Evolutionary conservation across 371 early-diverging fungal genomes (phyloP).

Genomic region (Batkoa obscura): DNA sequence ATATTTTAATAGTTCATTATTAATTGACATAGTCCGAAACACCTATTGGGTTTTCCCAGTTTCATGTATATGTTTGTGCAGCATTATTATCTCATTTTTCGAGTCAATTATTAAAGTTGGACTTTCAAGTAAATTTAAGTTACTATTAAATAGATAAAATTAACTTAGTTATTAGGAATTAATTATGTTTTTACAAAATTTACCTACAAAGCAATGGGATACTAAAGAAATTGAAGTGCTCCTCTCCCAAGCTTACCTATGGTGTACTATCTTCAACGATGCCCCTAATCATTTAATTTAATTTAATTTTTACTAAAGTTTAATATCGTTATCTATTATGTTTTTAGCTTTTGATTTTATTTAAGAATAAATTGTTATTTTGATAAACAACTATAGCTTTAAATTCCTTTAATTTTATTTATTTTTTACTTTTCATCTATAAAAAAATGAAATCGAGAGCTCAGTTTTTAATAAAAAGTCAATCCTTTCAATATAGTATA

Average conservation of each 20-base stretch:
- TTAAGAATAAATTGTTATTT: too few relatives aligned
- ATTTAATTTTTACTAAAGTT: too few relatives aligned
- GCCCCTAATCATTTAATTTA: constrained; percentile 26
- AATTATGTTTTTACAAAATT: constrained; percentile 82
- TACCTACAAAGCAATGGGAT: constrained; percentile 75
- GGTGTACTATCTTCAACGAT: constrained; percentile 83
- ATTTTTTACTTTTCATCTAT: too few relatives aligned
- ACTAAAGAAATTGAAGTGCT: constrained; percentile 82
- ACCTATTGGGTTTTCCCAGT: constrained; percentile 77
- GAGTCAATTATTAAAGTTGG: constrained; percentile 57
- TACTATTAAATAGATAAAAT: background rate
- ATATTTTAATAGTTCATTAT: background rate
- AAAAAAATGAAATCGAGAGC: too few relatives aligned
- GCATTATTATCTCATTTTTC: constrained; percentile 90
- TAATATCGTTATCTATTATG: too few relatives aligned
- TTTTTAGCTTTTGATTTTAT: too few relatives aligned
- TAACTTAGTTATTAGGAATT: constrained; percentile 31
- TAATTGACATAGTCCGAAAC: constrained; percentile 45
- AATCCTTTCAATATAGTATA: too few relatives aligned
- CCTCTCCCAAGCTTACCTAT: constrained; percentile 87
- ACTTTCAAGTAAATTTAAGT: constrained; percentile 46
- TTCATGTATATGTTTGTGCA: constrained; percentile 94
- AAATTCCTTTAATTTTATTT: too few relatives aligned
- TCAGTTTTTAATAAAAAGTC: too few relatives aligned
- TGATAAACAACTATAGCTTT: too few relatives aligned